Evolutionary conservation across 2,329 filamentous ascomycete species (phyloP), one percentile per base, ranked within the genome.

Genomic region (Aureobasidium pullulans): DNA sequence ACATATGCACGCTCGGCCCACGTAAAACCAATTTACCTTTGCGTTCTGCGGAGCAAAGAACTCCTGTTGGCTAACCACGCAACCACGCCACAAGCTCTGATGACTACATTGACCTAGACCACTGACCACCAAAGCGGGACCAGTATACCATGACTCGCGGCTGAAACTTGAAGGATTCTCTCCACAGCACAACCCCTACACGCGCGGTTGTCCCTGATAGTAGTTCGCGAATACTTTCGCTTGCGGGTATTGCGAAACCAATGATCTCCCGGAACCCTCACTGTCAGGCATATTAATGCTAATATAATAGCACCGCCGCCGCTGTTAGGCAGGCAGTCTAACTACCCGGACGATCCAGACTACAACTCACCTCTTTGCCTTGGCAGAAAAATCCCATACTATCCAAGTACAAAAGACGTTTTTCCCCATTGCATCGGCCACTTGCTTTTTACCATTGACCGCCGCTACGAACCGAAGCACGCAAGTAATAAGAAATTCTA

Each of bases 161-260:
- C n/a, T 56, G 39, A 56, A 56, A 44, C 40, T 29, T 31, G 29
- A 34, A 56, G 52, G 52, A 56, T 56, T 44, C 16, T 11, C 23
- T 42, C 48, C 34, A 37, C 48, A 39, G 28, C 6, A 19, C 31
- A 16, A 34, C 23, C 23, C 48, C 15, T 40, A 43, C 31, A 13
- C 50, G 50, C 50, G 50, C 39, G 39, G 40, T 16, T 44, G 40
- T 4, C 11, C 50, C 11, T 13, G 13, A 56, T 23, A 28, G 11
- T 44, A 40, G 31, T 44, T 44, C 13, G 39, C 7, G 9, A 2
- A 43, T 16, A 15, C 42, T 40, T 31, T 57, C 53, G 53, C 53
- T 57, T 57, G 53, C 42, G 13, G 53, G 32, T 47, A 57, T 57
- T 47, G 53, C 53, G 53, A 57, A 57, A 57, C 42, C 9, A 37